Conservation (phyloP, 208 protist genomes). For the Crithidia fasciculata region DNA sequence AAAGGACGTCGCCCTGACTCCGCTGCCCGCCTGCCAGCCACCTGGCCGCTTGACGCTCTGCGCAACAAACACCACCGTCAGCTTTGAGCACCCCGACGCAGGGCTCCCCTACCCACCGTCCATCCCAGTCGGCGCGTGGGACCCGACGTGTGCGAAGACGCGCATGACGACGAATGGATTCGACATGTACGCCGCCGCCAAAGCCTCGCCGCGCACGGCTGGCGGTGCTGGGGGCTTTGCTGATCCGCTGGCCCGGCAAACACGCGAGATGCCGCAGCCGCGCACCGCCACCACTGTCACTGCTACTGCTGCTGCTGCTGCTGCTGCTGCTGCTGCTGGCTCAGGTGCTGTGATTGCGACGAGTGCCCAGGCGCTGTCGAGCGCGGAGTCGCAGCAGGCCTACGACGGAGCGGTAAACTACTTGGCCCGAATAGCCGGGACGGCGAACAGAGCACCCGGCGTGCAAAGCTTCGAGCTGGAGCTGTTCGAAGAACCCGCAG, state of each 20-base stretch:
- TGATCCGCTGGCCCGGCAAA: slow-evolving; percentile 40
- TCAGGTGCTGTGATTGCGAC: neutral
- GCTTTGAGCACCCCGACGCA: slow-evolving; percentile 64
- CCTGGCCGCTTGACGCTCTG: slow-evolving; percentile 58
- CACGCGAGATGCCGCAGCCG: slow-evolving; percentile 29
- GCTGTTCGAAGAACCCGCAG: slow-evolving; percentile 48
- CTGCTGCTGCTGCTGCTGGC: no score
- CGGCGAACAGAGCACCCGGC: slow-evolving; percentile 6
- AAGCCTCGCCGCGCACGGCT: neutral
- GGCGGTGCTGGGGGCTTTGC: neutral
- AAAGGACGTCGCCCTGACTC: slow-evolving; percentile 42
- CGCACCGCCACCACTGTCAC: neutral
- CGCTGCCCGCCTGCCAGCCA: slow-evolving; percentile 42
- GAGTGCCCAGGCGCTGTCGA: neutral
- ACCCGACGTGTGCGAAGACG: slow-evolving; percentile 19
- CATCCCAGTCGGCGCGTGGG: slow-evolving; percentile 50
- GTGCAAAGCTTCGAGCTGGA: slow-evolving; percentile 43
- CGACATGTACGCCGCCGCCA: slow-evolving; percentile 57
- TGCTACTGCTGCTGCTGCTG: neutral
- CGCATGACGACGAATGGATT: slow-evolving; percentile 60
- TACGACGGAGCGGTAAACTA: slow-evolving; percentile 66
- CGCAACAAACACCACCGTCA: slow-evolving; percentile 1
- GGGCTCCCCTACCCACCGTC: slow-evolving; percentile 34
- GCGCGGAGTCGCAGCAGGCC: slow-evolving; percentile 28
- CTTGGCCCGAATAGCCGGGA: slow-evolving; percentile 54